Evolutionary conservation across 1,284 basidiomycete genomes (phyloP).

Genomic region (Ceratobasidium sp.): DNA sequence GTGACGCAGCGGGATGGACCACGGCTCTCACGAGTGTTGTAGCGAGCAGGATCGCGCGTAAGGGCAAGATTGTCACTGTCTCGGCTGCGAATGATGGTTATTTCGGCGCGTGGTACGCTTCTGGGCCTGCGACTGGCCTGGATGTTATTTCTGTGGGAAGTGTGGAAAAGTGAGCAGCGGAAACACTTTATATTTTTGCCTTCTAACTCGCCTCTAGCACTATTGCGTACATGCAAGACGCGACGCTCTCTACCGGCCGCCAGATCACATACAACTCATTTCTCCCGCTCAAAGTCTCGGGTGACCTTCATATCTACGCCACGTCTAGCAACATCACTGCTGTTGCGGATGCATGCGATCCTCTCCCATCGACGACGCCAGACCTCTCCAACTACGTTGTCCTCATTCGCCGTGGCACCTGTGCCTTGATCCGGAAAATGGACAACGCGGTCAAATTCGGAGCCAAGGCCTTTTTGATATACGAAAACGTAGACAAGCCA

Average conservation of each 20-base stretch:
- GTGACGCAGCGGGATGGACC: slow-evolving; percentile 54
- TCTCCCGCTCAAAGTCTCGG: not conserved
- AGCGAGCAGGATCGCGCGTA: slow-evolving; percentile 54
- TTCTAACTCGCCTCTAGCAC: not conserved
- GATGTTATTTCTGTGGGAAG: slow-evolving; percentile 48
- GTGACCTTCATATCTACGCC: slow-evolving; percentile 51
- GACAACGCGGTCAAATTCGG: slow-evolving; percentile 66
- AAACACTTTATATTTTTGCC: not conserved
- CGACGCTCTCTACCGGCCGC: slow-evolving; percentile 33
- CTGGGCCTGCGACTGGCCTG: slow-evolving; percentile 46
- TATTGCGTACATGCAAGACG: slow-evolving; percentile 23
- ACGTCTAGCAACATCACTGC: slow-evolving; percentile 52
- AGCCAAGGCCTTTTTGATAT: slow-evolving; percentile 64
- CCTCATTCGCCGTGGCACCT: slow-evolving; percentile 66
- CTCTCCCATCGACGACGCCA: slow-evolving; percentile 66
- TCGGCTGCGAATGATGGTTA: slow-evolving; percentile 48
- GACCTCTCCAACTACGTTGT: slow-evolving; percentile 65
- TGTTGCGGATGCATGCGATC: slow-evolving; percentile 66
- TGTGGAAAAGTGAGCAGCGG: slow-evolving; percentile 47
- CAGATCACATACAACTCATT: not conserved
- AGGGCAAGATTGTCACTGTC: slow-evolving; percentile 54
- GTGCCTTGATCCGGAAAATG: slow-evolving; percentile 64
- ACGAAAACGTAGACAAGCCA: slow-evolving; percentile 54
- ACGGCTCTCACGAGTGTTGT: slow-evolving; percentile 55
- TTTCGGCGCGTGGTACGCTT: slow-evolving; percentile 46